Percentiles rank a stretch among this genome's conserved stretches.
These are phyloP conservation scores for Eutypella sp. DNA, from an alignment of 2,329 filamentous ascomycete species.

Conservation along the genomic window DNA sequence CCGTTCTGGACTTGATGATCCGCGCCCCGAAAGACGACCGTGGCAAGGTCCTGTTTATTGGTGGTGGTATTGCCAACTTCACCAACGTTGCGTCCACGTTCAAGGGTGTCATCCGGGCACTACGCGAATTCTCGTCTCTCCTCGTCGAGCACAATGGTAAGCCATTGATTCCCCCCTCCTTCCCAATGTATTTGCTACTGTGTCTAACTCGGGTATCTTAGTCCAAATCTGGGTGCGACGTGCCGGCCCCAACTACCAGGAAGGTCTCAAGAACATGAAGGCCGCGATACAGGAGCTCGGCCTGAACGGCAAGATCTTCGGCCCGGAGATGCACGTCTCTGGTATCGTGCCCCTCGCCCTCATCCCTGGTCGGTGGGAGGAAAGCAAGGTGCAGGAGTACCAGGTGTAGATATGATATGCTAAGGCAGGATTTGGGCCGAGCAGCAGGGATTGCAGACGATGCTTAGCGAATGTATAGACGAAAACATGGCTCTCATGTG, in stretches of 20 bases:
- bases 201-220: not conserved
- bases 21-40: slow-evolving; percentile 78
- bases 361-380: slow-evolving; percentile 58
- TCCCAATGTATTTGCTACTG: not conserved
- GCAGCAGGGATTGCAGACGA: no score
- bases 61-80: slow-evolving; percentile 99
- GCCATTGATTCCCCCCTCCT: no score
- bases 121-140: slow-evolving; percentile 80
- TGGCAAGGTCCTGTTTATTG: slow-evolving; percentile 99
- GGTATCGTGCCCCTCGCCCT: slow-evolving; percentile 95
- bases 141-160: slow-evolving; percentile 80
- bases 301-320: slow-evolving; percentile 62
- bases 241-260: slow-evolving; percentile 97
- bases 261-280: slow-evolving; percentile 99
- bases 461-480: not conserved
- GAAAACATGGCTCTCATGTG: not conserved
- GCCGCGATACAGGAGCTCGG: slow-evolving; percentile 88
- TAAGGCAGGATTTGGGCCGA: slow-evolving; percentile 3
- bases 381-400: slow-evolving; percentile 58
- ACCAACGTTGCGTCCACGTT: slow-evolving; percentile 99
- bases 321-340: slow-evolving; percentile 88
- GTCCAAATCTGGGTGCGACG: slow-evolving; percentile 93
- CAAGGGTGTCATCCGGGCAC: slow-evolving; percentile 97
- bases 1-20: slow-evolving; percentile 95
- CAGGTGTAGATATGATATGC: slow-evolving; percentile 37